Percentiles rank a stretch among this genome's conserved stretches.
Conservation (phyloP, 352 stramenopile genomes). For the Pilasporangium apinafurcum region DNA sequence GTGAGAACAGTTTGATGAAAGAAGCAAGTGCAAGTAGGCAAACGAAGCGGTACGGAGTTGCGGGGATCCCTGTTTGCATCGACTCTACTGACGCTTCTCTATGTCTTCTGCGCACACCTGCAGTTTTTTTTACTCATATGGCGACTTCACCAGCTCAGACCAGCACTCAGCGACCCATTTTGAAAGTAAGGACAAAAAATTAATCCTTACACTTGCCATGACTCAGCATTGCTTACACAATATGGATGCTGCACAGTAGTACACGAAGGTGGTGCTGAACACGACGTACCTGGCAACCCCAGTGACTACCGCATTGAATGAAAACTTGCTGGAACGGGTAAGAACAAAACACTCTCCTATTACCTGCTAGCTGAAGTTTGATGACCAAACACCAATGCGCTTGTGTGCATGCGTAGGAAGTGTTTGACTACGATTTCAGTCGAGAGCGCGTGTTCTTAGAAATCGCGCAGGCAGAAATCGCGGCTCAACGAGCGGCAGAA, state of each 20-base stretch:
- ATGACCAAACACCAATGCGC: too few species aligned
- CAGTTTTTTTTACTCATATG: too few species aligned
- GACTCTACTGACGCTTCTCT: too few species aligned
- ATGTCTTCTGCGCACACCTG: too few species aligned
- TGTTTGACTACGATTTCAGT: constrained; percentile 75
- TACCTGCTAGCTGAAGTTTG: too few species aligned
- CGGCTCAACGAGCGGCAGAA: constrained; percentile 12
- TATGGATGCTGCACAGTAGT: constrained; percentile 11
- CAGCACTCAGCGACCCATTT: constrained; percentile 17
- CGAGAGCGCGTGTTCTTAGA: constrained; percentile 61
- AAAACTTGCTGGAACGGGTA: constrained; percentile 58
- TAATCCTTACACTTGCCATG: too few species aligned
- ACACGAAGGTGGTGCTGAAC: constrained; percentile 54
- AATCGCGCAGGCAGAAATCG: constrained; percentile 54
- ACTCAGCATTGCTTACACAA: too few species aligned
- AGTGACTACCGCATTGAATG: constrained; percentile 31
- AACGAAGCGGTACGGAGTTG: too few species aligned
- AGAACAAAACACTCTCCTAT: not conserved
- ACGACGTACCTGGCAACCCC: constrained; percentile 32
- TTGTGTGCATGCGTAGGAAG: too few species aligned
- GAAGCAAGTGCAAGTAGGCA: too few species aligned
- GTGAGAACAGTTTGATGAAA: too few species aligned
- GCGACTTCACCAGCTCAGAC: constrained; percentile 21
- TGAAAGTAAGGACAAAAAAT: constrained; percentile 21
- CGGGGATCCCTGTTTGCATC: too few species aligned